Conservation (phyloP, 1,284 basidiomycete genomes). For the Leccinum proximum region DNA sequence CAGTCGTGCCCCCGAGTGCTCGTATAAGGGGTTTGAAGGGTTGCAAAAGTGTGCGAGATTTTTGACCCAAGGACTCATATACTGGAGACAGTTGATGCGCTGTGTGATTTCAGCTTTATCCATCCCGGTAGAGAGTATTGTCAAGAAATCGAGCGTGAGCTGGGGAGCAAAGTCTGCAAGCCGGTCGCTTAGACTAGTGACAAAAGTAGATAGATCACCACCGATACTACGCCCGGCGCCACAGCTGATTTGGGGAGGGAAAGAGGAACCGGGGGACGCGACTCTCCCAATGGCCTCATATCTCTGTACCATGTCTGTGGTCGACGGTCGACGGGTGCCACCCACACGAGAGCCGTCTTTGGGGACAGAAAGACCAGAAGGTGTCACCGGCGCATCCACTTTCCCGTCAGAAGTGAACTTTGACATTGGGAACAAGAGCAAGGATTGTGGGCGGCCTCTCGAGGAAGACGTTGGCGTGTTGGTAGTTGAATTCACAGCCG, state of each 20-base stretch:
- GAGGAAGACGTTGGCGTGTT: conserved; percentile 24
- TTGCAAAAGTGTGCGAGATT: too few relatives aligned
- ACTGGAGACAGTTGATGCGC: too few relatives aligned
- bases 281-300: conserved; percentile 60
- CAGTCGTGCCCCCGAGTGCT: too few relatives aligned
- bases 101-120: too few relatives aligned
- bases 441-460: conserved; percentile 67
- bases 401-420: conserved; percentile 38
- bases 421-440: conserved; percentile 62
- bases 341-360: conserved; percentile 38
- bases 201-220: conserved; percentile 65
- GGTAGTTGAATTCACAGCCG: conserved; percentile 24
- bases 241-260: conserved; percentile 33
- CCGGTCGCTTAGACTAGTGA: conserved; percentile 64
- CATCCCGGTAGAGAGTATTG: too few relatives aligned
- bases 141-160: conserved; percentile 56
- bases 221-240: conserved; percentile 14
- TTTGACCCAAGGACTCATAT: too few relatives aligned
- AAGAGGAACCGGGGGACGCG: conserved; percentile 26
- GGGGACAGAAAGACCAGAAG: conserved; percentile 42
- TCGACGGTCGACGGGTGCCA: conserved; percentile 59
- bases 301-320: conserved; percentile 77
- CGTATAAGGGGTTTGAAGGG: too few relatives aligned
- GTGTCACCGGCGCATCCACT: conserved; percentile 30
- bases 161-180: conserved; percentile 74